A percentile compares a stretch with the other conserved stretches of the same genome.
These are phyloP conservation scores for Barbarea vulgaris DNA, from an alignment of 345 rosid species.

Conservation along the genomic window DNA sequence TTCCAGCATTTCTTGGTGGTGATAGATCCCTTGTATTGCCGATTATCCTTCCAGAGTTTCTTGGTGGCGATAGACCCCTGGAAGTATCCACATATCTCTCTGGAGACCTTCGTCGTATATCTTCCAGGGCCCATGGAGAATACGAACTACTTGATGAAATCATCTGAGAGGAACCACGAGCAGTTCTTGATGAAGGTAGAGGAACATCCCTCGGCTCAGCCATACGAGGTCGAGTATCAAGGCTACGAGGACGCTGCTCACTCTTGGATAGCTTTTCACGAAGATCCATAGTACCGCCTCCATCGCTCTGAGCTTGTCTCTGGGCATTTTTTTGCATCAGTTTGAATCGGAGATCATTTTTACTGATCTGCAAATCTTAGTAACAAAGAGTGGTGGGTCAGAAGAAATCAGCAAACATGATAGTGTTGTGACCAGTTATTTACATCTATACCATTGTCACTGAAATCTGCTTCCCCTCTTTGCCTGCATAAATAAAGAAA, in stretches of 20 bases:
- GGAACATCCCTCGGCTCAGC: slow-evolving; percentile 56
- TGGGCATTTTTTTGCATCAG: slow-evolving; percentile 66
- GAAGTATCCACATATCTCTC: slow-evolving; percentile 57
- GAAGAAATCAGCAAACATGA: slow-evolving; percentile 45
- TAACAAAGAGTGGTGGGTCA: slow-evolving; percentile 44
- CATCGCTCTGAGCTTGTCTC: slow-evolving; percentile 56
- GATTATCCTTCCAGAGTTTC: neutral
- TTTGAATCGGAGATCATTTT: slow-evolving; percentile 79
- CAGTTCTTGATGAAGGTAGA: slow-evolving; percentile 59
- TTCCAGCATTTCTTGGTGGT: slow-evolving; percentile 48
- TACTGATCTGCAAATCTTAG: slow-evolving; percentile 64
- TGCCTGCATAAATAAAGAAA: slow-evolving; percentile 57
- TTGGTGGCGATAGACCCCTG: slow-evolving; percentile 61
- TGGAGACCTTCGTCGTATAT: slow-evolving; percentile 70
- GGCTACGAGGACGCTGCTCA: slow-evolving; percentile 47
- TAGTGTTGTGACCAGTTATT: slow-evolving; percentile 38
- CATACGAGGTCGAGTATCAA: slow-evolving; percentile 46
- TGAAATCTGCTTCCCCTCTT: slow-evolving; percentile 56
- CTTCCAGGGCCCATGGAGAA: slow-evolving; percentile 74
- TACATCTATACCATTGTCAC: slow-evolving; percentile 54
- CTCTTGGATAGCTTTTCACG: slow-evolving; percentile 74
- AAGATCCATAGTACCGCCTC: slow-evolving; percentile 57
- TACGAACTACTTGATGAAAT: slow-evolving; percentile 55
- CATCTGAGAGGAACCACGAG: slow-evolving; percentile 50
- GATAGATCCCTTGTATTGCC: neutral